Evolutionary conservation across 257 asterid genomes (phyloP).

Genomic region (Solanum dulcamara): DNA sequence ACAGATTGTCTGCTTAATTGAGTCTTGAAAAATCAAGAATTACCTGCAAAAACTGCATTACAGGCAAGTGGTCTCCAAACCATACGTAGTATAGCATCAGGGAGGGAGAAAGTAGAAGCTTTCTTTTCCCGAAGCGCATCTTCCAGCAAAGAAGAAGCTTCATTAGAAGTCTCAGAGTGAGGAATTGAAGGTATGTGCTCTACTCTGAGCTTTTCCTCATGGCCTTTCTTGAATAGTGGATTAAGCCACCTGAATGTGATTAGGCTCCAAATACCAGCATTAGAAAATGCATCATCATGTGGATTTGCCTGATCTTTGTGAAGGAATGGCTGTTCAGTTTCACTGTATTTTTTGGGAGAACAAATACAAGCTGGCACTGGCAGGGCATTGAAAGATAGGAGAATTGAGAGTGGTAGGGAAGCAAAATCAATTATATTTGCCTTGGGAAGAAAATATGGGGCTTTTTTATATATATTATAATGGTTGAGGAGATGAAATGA

Average conservation of each 20-base stretch:
- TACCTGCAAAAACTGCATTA: constrained; percentile 85
- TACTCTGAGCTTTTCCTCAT: constrained; percentile 24
- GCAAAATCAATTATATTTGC: constrained; percentile 29
- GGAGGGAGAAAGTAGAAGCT: constrained; percentile 24
- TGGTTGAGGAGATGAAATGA: constrained; percentile 15
- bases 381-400: constrained; percentile 33
- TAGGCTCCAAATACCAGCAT: constrained; percentile 63
- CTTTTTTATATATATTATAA: not conserved
- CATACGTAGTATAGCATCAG: constrained; percentile 35
- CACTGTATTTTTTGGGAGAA: constrained; percentile 9
- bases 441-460: constrained; percentile 25
- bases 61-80: constrained; percentile 36
- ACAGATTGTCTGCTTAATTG: not conserved
- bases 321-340: constrained; percentile 37
- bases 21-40: not conserved
- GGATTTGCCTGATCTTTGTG: not conserved
- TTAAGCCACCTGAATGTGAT: constrained; percentile 70
- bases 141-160: constrained; percentile 54
- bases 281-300: constrained; percentile 31
- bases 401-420: constrained; percentile 38
- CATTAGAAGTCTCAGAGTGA: constrained; percentile 45
- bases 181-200: constrained; percentile 54
- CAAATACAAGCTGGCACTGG: not conserved
- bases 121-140: constrained; percentile 47
- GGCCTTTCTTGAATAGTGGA: constrained; percentile 59